phyloP scores from a whole-genome alignment of 2,329 filamentous ascomycete genomes.

The Capronia americana region DNA sequence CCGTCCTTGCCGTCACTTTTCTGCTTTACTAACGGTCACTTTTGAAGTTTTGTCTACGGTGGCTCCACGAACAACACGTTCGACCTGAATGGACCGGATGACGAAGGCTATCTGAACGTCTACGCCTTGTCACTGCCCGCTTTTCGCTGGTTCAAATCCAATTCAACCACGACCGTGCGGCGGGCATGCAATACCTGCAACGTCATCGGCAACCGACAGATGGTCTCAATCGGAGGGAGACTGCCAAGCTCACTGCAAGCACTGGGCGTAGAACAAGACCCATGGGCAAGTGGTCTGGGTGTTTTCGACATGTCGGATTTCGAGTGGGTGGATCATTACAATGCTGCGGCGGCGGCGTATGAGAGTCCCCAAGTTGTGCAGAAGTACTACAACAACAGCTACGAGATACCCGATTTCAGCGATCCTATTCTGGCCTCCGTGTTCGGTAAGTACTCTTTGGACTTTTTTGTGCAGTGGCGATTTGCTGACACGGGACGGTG shows the following conservation, averaged over 20 bases:
- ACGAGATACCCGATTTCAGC: conserved; percentile 25
- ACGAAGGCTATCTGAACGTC: conserved; percentile 33
- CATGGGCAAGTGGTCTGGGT: conserved; percentile 48
- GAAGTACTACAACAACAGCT: conserved; percentile 44
- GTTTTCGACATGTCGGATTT: conserved; percentile 51
- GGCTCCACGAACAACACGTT: conserved; percentile 24
- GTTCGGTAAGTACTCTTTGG: conserved; percentile 18
- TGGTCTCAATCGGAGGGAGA: conserved; percentile 50
- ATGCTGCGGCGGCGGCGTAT: conserved; percentile 46
- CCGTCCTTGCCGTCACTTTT: not conserved
- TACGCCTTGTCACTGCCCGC: conserved; percentile 34
- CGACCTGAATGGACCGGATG: conserved; percentile 21
- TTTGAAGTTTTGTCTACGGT: conserved; percentile 31
- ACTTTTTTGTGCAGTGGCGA: not conserved
- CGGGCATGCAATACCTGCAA: conserved; percentile 42
- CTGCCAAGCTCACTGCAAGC: conserved; percentile 23
- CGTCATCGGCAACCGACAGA: conserved; percentile 48
- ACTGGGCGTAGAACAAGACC: conserved; percentile 40
- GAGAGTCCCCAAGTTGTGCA: conserved; percentile 42
- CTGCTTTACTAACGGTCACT: not conserved
- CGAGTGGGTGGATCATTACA: conserved; percentile 46
- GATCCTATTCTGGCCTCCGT: conserved; percentile 16
- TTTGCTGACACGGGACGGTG: not conserved
- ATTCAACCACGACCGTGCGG: conserved; percentile 37
- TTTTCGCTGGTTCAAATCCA: conserved; percentile 34